These are phyloP conservation scores for Fusarium verticillioides DNA, from an alignment of 2,329 filamentous ascomycete species.

Conservation along the genomic window DNA sequence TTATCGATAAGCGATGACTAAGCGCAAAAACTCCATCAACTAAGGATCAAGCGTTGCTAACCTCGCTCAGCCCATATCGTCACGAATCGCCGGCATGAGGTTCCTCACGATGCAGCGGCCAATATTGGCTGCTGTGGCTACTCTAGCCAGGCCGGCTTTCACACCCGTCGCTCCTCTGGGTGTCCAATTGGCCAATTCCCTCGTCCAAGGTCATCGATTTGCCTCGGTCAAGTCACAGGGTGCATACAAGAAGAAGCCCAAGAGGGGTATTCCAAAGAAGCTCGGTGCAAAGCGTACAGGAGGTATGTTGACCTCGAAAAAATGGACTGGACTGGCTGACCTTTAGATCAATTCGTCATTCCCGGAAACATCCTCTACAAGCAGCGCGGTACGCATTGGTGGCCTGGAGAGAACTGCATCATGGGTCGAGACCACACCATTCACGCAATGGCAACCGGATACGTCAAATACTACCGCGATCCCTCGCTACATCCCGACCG, in stretches of 20 bases:
- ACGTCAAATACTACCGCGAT: conserved; percentile 97
- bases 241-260: conserved; percentile 72
- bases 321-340: conserved; percentile 18
- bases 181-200: conserved; percentile 52
- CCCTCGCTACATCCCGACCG: conserved; percentile 83
- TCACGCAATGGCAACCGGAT: conserved; percentile 84
- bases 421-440: conserved; percentile 98
- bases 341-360: conserved; percentile 86
- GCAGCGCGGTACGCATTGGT: conserved; percentile 94
- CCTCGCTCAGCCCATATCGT: conserved; percentile 51
- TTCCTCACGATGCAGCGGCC: conserved; percentile 61
- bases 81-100: conserved; percentile 54
- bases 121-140: conserved; percentile 53
- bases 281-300: conserved; percentile 93
- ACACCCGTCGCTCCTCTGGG: conserved; percentile 34
- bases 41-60: conserved; percentile 26
- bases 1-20: conserved; percentile 49
- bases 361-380: conserved; percentile 98
- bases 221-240: conserved; percentile 73
- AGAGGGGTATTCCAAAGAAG: conserved; percentile 77
- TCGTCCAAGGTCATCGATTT: conserved; percentile 62
- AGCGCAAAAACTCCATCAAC: conserved; percentile 45
- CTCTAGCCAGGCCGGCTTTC: conserved; percentile 44
- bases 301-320: conserved; percentile 64
- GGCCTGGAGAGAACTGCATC: conserved; percentile 91